Base-by-base conservation (phyloP, 2,329 filamentous ascomycete species). In the Fusarium mundagurra region DNA sequence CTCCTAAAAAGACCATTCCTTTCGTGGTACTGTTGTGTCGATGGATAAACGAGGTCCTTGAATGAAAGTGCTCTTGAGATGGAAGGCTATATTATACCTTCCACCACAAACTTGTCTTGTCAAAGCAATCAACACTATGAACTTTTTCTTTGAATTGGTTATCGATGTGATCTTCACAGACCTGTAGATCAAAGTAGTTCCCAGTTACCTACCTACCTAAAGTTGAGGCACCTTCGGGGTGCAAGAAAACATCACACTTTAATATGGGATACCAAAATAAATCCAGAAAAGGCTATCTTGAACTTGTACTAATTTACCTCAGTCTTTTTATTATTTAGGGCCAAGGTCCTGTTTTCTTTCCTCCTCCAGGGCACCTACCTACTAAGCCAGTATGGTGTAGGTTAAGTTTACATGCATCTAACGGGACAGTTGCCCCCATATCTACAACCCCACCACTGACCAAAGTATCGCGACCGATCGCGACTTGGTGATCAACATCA, bases 381-480 rank as follows among this genome's bases (percentile, higher is more conserved):
- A 3, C 7, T n/a, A 51, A 51, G 24, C 50, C 33, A 38, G 50
- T 12, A 20, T 29, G 43, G 18, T 48, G 48, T 63, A 41, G 41
- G 61, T 54, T 58, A 60, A 45, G 39, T 53, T 17, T 22, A 39
- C 64, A 80, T 81, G 79, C 76, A 79, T 67, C 44, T 81, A 80
- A 65, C 77, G 74, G 71, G 74, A 59, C 60, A 12, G 17, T 5
- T 27, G 45, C 76, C 72, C 72, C 77, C 71, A 75, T 80, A 80
- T 69, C 34, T 79, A 75, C 79, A 79, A 80, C 76, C 78, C 78
- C 77, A 75, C 76, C 73, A 69, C 50, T 59, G 64, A 55, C 24
- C 51, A 55, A 41, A 72, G 66, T 51, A 66, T 64, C 65, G 69
- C 62, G 66, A 47, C 55, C 20, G 34, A 61, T 61, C 59, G 60